Evolutionary conservation across 352 stramenopile genomes (phyloP), one percentile per base, ranked within the genome.

Genomic region (Pythium rhizo-oryzae): DNA sequence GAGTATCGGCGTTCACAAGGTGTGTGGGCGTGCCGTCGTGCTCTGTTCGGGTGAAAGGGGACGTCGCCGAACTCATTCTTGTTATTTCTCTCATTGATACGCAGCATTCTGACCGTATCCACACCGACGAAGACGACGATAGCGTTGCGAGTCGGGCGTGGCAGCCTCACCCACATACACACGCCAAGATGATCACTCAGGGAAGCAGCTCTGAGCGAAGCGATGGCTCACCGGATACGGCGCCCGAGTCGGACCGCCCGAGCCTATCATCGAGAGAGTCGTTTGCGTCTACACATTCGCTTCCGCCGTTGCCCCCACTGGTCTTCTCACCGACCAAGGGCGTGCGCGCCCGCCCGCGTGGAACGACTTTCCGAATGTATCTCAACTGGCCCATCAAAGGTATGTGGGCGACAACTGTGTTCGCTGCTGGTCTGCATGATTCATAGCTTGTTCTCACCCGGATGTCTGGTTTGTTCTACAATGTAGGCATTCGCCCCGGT

Each of bases 361-460:
- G 67, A 18, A 85, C 82, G 62, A 78, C 80, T 30, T 77, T 90
- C n/a, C 54, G 69, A 30, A 78, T 77, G 51, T 92, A 90, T 65
- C 59, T 72, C 19, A 73, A 84, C 41, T 92, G 84, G 84, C 39
- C 56, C 12, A 44, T 44, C 12, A 47, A 23, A 59, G 57, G 61
- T 74, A 33, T 4, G 25, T 41, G 11, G 3, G 28, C 28, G 35
- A 41, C 18, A 35, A n/a, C n/a, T 33, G 16, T 21, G 28, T 47
- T 53, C 35, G 56, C 0, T 8, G 33, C 33, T 28, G 16, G 12
- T 44, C 3, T 15, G 13, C 25, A 43, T 46, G 33, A 12, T 7
- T 9, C 1, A 41, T 15, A 8, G 12, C 1, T 16, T 25, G 30
- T 53, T 28, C 18, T 23, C 19, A 50, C 19, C 18, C 21, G 23